Evolutionary conservation across 2,329 filamentous ascomycete genomes (phyloP), one percentile per base, ranked within the genome.

Genomic region (Fusarium sp.): DNA sequence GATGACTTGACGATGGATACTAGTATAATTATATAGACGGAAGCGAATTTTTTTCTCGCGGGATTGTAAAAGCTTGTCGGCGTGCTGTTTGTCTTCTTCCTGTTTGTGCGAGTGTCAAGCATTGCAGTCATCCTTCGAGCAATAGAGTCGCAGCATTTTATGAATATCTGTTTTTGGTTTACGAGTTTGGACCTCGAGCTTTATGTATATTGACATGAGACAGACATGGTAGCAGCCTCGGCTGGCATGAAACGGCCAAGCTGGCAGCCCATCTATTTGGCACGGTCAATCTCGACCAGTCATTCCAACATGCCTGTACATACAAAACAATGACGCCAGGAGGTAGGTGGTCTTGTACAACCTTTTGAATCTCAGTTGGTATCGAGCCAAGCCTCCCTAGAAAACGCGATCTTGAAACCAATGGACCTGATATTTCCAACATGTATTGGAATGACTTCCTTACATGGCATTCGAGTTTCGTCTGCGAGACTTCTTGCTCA

Each of bases 401-500:
- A 14, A 48, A 32, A 58, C 27, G 48, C 37, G 49, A 20, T 49
- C 55, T 34, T 53, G 4, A 14, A 53, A 27, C 46, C 40, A 44
- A 48, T 45, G 18, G 12, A 20, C 25, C 7, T 7, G 5, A 6
- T 7, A 20, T 10, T 22, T 27, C 22, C 22, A 40, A 27, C 18
- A 7, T 16, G 14, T 42, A n/a, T 7, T 8, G 10, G n/a, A 25
- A 29, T 11, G 4, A n/a, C 34, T 22, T 20, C 24, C 34, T 44
- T 60, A 75, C 45, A 67, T 53, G 32, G 61, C 44, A 27, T 73
- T 64, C 20, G 74, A 76, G 27, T 74, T 75, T 29, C 72, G 60
- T 54, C 66, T 77, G 69, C 75, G 78, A 24, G 76, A 77, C 76
- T 83, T 82, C 67, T 80, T 81, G 10, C 75, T 74, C 12, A 83